Evolutionary conservation across 2,329 filamentous ascomycete genomes (phyloP).

Genomic region (Fusarium coffeatum): DNA sequence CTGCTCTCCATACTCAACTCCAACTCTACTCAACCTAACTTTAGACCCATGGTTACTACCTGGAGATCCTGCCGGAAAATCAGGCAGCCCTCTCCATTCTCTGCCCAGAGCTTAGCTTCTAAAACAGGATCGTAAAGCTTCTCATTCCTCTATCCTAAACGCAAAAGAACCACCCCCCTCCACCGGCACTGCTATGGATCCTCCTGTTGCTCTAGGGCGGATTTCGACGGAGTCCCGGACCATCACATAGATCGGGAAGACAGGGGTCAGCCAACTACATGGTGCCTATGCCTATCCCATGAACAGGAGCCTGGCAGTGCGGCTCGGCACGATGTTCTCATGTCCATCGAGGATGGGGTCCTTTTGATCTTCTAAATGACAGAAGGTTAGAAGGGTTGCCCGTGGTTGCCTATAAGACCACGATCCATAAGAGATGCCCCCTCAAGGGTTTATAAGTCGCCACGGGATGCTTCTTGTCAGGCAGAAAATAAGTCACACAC

Average conservation of each 20-base stretch:
- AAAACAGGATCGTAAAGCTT: constrained; percentile 4
- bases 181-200: constrained; percentile 1
- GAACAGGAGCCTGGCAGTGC: constrained; percentile 46
- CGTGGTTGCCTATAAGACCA: constrained; percentile 38
- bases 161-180: background rate
- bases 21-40: constrained; percentile 1
- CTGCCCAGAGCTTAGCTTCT: background rate
- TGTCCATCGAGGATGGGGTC: constrained; percentile 26
- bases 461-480: constrained; percentile 35
- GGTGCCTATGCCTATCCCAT: constrained; percentile 38
- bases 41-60: background rate
- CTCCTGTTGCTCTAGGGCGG: constrained; percentile 1
- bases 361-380: background rate
- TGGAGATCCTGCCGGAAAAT: background rate
- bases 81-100: constrained; percentile 14
- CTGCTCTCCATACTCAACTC: background rate
- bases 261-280: constrained; percentile 18
- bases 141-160: background rate
- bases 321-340: constrained; percentile 41
- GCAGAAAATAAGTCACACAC: constrained; percentile 29
- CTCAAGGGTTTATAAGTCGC: constrained; percentile 33
- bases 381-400: background rate
- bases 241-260: constrained; percentile 23
- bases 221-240: constrained; percentile 18
- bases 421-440: constrained; percentile 16